Evolutionary conservation across 2,329 filamentous ascomycete genomes (phyloP).

Genomic region (Hyphodiscus sp.): DNA sequence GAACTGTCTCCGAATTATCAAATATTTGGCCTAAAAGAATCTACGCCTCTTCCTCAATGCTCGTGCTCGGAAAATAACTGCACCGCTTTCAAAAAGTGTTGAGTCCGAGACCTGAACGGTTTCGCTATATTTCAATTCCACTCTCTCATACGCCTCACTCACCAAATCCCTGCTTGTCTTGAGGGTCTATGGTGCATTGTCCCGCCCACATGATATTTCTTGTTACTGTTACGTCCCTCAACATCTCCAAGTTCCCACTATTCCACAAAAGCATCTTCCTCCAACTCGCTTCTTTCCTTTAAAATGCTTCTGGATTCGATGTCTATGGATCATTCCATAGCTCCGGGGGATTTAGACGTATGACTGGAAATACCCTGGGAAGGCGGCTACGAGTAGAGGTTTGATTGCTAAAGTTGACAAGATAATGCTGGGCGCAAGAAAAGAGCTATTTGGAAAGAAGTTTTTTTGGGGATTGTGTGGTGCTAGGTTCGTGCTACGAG

Average conservation of each 20-base stretch:
- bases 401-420: too few species aligned
- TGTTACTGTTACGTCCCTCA: too few species aligned
- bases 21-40: neutral
- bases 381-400: too few species aligned
- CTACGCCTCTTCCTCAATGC: neutral
- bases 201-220: neutral
- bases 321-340: too few species aligned
- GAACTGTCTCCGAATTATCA: neutral
- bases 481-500: constrained; percentile 9
- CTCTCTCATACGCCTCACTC: neutral
- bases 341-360: too few species aligned
- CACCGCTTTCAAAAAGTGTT: neutral
- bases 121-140: neutral
- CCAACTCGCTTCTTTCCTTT: too few species aligned
- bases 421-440: constrained; percentile 4
- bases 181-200: neutral
- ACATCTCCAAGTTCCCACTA: too few species aligned
- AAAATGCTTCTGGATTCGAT: too few species aligned
- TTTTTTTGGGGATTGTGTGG: neutral
- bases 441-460: constrained; percentile 3
- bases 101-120: neutral
- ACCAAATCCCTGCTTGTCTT: neutral
- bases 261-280: too few species aligned
- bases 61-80: neutral
- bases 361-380: too few species aligned